Evolutionary conservation across 345 rosid genomes (phyloP), one percentile per base, ranked within the genome.

Genomic region (Dimocarpus longan): DNA sequence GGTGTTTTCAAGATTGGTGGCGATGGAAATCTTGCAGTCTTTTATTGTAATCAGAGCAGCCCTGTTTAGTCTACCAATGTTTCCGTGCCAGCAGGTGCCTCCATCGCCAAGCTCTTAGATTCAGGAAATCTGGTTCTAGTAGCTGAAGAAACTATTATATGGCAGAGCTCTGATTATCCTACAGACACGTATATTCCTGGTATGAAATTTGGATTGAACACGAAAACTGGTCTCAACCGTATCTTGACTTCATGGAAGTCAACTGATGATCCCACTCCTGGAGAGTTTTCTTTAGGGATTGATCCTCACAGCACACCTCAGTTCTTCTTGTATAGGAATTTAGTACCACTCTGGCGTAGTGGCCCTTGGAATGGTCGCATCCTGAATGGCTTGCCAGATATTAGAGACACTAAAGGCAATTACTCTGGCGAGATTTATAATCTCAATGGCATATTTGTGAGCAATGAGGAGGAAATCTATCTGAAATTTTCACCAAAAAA

Each of bases 151-250:
- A 70, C 44, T 54, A 13, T 43, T 59, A 72, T 88, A 1, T 94
- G 97, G 97, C 92, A 92, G 74, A 92, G 97, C 43, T 92, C 91
- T 80, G 89, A 94, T 77, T 54, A 89, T 77, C 97, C 94, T n/a
- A 85, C 95, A 6, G 82, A 90, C 73, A 89, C 91, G 43, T 0
- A 80, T 39, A 88, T 94, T 70, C 71, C 92, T 1, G 98, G 98
- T 3, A 46, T 46, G 52, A 46, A 46, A 46, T 5, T 46, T 32
- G 82, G 84, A 87, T 73, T 1, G 37, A 32, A 32, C 37, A 54
- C 80, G 1, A 22, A 57, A 75, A 81, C 75, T 1, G 87, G 89
- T 28, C 0, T 86, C 18, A 82, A 89, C 19, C 67, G 88, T 60
- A 66, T 78, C 50, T 6, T 90, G 48, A 88, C 81, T 4, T 87